A percentile compares a stretch with the other conserved stretches of the same genome.
phyloP scores from a whole-genome alignment of 345 rosid species.

The Erodium maritimum region DNA sequence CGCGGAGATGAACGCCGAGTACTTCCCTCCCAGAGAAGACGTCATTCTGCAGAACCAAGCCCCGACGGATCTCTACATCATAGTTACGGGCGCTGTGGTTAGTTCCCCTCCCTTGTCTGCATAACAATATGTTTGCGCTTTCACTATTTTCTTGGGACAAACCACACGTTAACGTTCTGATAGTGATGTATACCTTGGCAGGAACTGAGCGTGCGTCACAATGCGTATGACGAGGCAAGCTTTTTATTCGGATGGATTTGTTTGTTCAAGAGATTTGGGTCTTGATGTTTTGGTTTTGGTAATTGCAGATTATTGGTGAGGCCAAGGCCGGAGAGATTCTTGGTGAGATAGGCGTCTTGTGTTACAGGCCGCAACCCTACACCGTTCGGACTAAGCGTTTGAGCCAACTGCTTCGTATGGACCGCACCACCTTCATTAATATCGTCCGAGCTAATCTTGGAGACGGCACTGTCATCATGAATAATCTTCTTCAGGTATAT shows the following conservation, averaged over 20 bases:
- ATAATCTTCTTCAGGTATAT: slow-evolving; percentile 83
- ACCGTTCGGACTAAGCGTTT: slow-evolving; percentile 72
- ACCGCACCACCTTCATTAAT: slow-evolving; percentile 57
- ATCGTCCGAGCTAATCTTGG: slow-evolving; percentile 77
- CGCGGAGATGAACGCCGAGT: slow-evolving; percentile 85
- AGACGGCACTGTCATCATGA: slow-evolving; percentile 82
- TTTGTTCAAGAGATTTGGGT: too few relatives aligned
- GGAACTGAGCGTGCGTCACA: slow-evolving; percentile 47
- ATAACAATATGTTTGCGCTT: too few relatives aligned
- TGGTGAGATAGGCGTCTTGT: slow-evolving; percentile 76
- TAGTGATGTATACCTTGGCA: slow-evolving; percentile 17
- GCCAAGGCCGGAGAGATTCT: slow-evolving; percentile 53
- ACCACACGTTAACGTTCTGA: slow-evolving; percentile 14
- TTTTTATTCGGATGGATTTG: background rate
- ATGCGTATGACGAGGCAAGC: slow-evolving; percentile 63
- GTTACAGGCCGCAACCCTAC: slow-evolving; percentile 83
- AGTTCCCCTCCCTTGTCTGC: slow-evolving; percentile 8
- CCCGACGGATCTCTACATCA: slow-evolving; percentile 69
- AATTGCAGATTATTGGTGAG: slow-evolving; percentile 48
- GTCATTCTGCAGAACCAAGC: slow-evolving; percentile 86
- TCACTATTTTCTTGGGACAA: slow-evolving; percentile 1
- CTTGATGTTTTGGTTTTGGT: too few relatives aligned
- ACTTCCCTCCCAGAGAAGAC: slow-evolving; percentile 88
- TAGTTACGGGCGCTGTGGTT: slow-evolving; percentile 81
- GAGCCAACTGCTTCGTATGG: slow-evolving; percentile 79